Conservation (phyloP, 768 basidiomycete genomes). For the Tephrocybe sp. region DNA sequence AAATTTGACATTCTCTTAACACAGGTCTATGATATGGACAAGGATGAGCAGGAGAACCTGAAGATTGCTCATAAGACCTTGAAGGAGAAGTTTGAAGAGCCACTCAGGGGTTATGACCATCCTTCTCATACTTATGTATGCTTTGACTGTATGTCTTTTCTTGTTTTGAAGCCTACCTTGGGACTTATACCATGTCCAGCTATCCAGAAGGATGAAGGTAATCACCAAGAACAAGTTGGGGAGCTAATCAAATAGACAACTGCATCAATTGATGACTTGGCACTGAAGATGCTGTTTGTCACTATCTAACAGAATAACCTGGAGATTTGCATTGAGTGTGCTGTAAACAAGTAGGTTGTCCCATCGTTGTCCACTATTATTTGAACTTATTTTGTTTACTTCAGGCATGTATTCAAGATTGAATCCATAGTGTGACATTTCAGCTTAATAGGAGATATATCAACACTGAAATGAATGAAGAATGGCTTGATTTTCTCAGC, state of each 20-base stretch:
- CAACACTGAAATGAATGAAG: neutral
- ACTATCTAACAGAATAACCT: too few relatives aligned
- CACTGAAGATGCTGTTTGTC: too few relatives aligned
- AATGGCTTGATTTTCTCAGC: neutral
- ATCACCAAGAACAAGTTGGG: too few relatives aligned
- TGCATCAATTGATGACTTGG: too few relatives aligned
- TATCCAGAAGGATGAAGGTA: too few relatives aligned
- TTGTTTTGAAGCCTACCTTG: too few relatives aligned
- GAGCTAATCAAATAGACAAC: too few relatives aligned
- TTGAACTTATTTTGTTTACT: neutral
- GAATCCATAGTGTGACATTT: neutral
- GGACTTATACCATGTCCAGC: too few relatives aligned
- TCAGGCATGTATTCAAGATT: neutral
- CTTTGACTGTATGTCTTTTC: too few relatives aligned
- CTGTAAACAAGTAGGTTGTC: neutral
- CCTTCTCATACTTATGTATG: neutral
- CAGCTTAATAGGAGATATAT: neutral
- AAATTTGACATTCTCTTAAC: too few relatives aligned
- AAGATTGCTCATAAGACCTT: slow-evolving; percentile 13
- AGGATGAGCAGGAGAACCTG: slow-evolving; percentile 9
- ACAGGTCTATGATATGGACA: neutral
- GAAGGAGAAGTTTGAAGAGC: slow-evolving; percentile 14
- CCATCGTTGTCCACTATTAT: neutral
- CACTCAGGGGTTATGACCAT: slow-evolving; percentile 6
- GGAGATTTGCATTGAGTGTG: too few relatives aligned